Evolutionary conservation across 2,329 filamentous ascomycete species (phyloP), one percentile per base, ranked within the genome.

Genomic region (Orbilia ellipsospora): DNA sequence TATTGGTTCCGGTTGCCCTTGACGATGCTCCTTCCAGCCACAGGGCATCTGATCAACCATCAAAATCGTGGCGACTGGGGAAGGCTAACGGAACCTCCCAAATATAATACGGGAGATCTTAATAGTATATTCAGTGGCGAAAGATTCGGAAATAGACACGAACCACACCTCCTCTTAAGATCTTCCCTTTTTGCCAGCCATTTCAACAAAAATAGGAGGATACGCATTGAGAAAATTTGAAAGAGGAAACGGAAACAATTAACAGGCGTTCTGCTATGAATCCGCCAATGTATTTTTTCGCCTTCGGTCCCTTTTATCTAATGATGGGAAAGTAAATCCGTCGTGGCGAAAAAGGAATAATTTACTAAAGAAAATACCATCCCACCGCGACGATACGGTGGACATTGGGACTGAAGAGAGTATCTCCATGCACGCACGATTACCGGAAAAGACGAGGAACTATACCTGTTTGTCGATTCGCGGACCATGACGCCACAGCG

Each of bases 401-500:
- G 3, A 6, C 7, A 12, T 5, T 36, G 44, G 16, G 4, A 40
- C 54, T 20, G 28, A 42, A 57, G 6, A 48, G 26, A 57, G 54
- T 10, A 57, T 13, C 54, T 42, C 28, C 16, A 40, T 42, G 26
- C 54, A 16, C n/a, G 15, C 16, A 48, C 31, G 5, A 36, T 36
- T 36, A 48, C 44, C 44, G 1, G 13, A 15, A 48, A 15, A 48
- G 15, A n/a, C 44, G 6, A 31, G 54, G n/a, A 31, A 23, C n/a
- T 59, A 45, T 15, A 13, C 40, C 12, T 16, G 28, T 16, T 18
- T 44, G 23, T 28, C 18, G 36, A 62, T 64, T 48, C 44, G 55
- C 63, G 66, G 12, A 51, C 23, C 66, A 70, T 70, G 66, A 70
- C 66, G 66, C 66, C 66, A 70, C 66, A 59, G 18, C 51, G 52